Evolutionary conservation across 73 alveolate genomes (phyloP).

Genomic region (Paramecium sexaurelia): DNA sequence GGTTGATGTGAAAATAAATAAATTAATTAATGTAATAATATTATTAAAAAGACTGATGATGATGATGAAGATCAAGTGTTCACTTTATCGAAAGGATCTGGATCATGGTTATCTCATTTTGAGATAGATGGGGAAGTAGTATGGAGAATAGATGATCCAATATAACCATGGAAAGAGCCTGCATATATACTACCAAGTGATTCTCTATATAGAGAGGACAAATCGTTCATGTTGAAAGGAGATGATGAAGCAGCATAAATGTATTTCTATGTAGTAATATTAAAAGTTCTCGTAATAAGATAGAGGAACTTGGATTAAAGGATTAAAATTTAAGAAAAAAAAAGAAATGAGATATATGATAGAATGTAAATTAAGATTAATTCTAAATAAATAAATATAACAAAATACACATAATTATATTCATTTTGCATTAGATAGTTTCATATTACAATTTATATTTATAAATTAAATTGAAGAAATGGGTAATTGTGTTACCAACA

Average conservation of each 20-base stretch:
- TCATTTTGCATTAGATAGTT: too few relatives aligned
- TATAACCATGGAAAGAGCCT: slow-evolving; percentile 32
- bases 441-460: not conserved
- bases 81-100: slow-evolving; percentile 17
- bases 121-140: slow-evolving; percentile 37
- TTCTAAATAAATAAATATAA: too few relatives aligned
- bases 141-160: slow-evolving; percentile 45
- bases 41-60: slow-evolving; percentile 50
- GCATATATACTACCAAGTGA: slow-evolving; percentile 38
- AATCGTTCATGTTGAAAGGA: not conserved
- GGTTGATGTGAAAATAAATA: slow-evolving; percentile 40
- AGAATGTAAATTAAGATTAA: not conserved
- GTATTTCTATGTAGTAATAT: not conserved
- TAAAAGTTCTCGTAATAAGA: slow-evolving; percentile 2
- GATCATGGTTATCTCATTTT: slow-evolving; percentile 54
- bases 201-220: slow-evolving; percentile 27
- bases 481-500: slow-evolving; percentile 46
- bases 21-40: slow-evolving; percentile 55
- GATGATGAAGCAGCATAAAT: not conserved
- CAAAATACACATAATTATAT: too few relatives aligned
- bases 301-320: not conserved
- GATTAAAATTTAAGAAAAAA: not conserved
- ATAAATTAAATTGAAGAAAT: not conserved
- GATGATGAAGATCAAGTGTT: slow-evolving; percentile 49
- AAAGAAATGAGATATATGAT: not conserved